These are phyloP conservation scores for Aspergillus asperescens DNA, from an alignment of 495 filamentous ascomycete species.

Conservation along the genomic window DNA sequence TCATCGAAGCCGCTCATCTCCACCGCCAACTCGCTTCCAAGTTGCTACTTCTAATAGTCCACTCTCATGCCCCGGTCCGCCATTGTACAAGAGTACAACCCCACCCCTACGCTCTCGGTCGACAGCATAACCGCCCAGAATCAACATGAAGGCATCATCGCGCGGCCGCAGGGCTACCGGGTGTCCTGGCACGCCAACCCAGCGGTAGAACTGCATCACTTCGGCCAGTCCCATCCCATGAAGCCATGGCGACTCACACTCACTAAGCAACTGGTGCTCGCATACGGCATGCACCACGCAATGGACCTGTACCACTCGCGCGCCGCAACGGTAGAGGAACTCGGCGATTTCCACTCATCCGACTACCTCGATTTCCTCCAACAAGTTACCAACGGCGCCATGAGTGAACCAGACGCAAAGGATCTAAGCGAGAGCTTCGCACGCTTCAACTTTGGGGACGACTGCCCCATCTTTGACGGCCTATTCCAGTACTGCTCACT, in stretches of 20 bases:
- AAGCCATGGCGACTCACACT: slow-evolving; percentile 96
- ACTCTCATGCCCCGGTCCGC: slow-evolving; percentile 40
- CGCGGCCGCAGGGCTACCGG: slow-evolving; percentile 72
- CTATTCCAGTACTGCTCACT: slow-evolving; percentile 92
- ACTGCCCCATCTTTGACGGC: slow-evolving; percentile 95
- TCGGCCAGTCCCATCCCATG: slow-evolving; percentile 94
- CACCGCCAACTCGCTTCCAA: not conserved
- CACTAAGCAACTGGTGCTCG: slow-evolving; percentile 86
- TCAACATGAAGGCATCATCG: slow-evolving; percentile 62
- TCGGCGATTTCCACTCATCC: slow-evolving; percentile 75
- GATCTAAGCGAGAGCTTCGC: slow-evolving; percentile 39
- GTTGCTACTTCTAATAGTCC: slow-evolving; percentile 6
- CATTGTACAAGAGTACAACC: slow-evolving; percentile 67
- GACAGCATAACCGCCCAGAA: slow-evolving; percentile 62
- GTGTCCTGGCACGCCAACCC: slow-evolving; percentile 98
- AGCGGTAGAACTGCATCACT: slow-evolving; percentile 93
- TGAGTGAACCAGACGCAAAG: slow-evolving; percentile 28
- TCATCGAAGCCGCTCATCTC: not conserved
- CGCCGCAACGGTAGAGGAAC: slow-evolving; percentile 78
- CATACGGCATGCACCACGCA: slow-evolving; percentile 90
- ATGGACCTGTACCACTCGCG: slow-evolving; percentile 90
- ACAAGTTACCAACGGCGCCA: slow-evolving; percentile 41
- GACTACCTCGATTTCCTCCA: slow-evolving; percentile 87
- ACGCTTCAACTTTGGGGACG: slow-evolving; percentile 81
- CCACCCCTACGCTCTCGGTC: slow-evolving; percentile 54